A percentile compares a stretch with the other conserved stretches of the same genome.
Evolutionary conservation across 2,329 filamentous ascomycete species (phyloP).

Genomic region (Microdochium bolleyi): DNA sequence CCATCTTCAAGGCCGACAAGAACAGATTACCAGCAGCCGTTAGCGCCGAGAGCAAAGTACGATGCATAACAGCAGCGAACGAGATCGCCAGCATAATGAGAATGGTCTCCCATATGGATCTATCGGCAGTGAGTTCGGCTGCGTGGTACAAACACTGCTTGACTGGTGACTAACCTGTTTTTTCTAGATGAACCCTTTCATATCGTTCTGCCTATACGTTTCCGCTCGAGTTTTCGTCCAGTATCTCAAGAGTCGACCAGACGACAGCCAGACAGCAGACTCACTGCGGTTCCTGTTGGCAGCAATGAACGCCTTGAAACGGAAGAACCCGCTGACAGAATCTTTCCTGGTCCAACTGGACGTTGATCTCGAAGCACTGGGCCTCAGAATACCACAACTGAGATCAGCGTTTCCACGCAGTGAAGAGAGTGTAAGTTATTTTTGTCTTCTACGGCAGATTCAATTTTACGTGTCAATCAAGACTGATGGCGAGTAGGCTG

Average conservation of each 20-base stretch:
- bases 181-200: conserved; percentile 82
- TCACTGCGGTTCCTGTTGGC: conserved; percentile 85
- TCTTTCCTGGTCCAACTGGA: conserved; percentile 92
- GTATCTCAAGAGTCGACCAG: conserved; percentile 87
- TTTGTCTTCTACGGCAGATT: no score
- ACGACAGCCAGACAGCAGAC: conserved; percentile 69
- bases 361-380: conserved; percentile 75
- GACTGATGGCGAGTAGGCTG: not conserved
- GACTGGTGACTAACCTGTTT: conserved; percentile 6
- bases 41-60: conserved; percentile 80
- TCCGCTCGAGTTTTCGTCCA: conserved; percentile 91
- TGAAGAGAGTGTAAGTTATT: conserved; percentile 38
- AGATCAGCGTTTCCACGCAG: conserved; percentile 46
- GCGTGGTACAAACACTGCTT: not conserved
- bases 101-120: conserved; percentile 84
- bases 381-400: conserved; percentile 51
- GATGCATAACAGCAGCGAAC: conserved; percentile 87
- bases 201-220: conserved; percentile 95
- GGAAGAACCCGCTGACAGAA: conserved; percentile 82
- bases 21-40: conserved; percentile 70
- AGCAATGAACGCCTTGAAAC: conserved; percentile 84
- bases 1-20: conserved; percentile 95
- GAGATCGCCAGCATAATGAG: conserved; percentile 95
- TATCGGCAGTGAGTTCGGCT: conserved; percentile 58
- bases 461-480: no score